Evolutionary conservation across 2,329 filamentous ascomycete genomes (phyloP).

Genomic region (Harringtonia aguacate): DNA sequence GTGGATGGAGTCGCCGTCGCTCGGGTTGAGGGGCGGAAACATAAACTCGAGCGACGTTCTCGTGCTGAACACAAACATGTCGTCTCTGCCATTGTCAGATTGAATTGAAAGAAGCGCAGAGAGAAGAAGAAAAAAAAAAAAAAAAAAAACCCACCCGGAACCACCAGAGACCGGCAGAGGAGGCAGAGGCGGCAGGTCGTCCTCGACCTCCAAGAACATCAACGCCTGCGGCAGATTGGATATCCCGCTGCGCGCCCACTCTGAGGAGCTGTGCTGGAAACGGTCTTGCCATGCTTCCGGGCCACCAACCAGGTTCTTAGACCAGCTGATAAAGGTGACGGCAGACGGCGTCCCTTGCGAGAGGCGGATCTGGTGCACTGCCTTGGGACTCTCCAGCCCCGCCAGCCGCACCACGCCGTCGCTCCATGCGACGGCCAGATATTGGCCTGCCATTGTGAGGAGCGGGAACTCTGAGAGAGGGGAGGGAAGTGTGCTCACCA

Average conservation of each 20-base stretch:
- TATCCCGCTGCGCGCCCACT: conserved; percentile 18
- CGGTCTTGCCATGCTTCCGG: conserved; percentile 19
- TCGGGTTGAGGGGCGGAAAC: conserved; percentile 50
- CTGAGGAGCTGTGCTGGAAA: conserved; percentile 16
- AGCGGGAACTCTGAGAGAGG: conserved; percentile 11
- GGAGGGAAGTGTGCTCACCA: conserved; percentile 32
- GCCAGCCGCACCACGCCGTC: conserved; percentile 70
- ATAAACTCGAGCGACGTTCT: conserved; percentile 59
- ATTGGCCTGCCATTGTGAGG: conserved; percentile 41
- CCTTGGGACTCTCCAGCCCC: conserved; percentile 70
- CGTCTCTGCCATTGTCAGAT: too few species aligned
- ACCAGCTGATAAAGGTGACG: conserved; percentile 45
- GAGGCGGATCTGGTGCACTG: conserved; percentile 59
- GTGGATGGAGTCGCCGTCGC: conserved; percentile 65
- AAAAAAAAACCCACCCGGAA: conserved; percentile 37
- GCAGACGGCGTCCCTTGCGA: conserved; percentile 28
- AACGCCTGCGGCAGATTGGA: conserved; percentile 61
- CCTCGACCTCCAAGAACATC: conserved; percentile 65
- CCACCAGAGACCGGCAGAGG: conserved; percentile 55
- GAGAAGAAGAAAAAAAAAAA: too few species aligned
- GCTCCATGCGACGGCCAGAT: conserved; percentile 74
- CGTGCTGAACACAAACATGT: conserved; percentile 55
- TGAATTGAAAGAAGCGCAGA: too few species aligned
- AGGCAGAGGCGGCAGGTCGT: conserved; percentile 65
- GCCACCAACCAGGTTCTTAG: conserved; percentile 30